phyloP scores from a whole-genome alignment of 2,329 filamentous ascomycete species.

The Penicillium olsonii region DNA sequence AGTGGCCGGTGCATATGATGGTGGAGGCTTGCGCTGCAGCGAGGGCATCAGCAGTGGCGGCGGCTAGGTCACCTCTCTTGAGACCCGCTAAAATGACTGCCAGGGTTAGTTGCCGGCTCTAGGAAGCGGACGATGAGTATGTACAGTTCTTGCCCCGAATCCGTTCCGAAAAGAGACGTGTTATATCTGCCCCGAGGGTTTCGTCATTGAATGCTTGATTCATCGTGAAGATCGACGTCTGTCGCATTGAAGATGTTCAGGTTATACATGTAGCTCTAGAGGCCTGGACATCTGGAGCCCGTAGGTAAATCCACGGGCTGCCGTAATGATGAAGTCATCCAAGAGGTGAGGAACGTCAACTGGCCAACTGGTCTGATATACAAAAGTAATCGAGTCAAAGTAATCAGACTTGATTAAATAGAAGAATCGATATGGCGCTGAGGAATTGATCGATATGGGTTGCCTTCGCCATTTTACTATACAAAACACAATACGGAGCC shows the following conservation, averaged over 20 bases:
- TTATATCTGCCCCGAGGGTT: conserved; percentile 34
- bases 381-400: too few relatives aligned
- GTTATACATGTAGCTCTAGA: too few relatives aligned
- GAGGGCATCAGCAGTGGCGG: conserved; percentile 29
- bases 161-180: conserved; percentile 27
- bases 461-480: conserved; percentile 8
- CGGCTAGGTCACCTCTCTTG: conserved; percentile 25
- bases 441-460: not conserved
- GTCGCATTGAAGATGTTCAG: too few relatives aligned
- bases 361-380: too few relatives aligned
- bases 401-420: too few relatives aligned
- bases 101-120: not conserved
- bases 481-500: conserved; percentile 10
- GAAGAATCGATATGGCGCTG: too few relatives aligned
- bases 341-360: too few relatives aligned
- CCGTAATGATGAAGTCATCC: too few relatives aligned
- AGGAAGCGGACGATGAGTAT: not conserved
- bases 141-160: conserved; percentile 35
- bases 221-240: conserved; percentile 10
- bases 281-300: too few relatives aligned
- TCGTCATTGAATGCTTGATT: conserved; percentile 22
- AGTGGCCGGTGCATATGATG: conserved; percentile 32
- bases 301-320: too few relatives aligned
- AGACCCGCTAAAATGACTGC: conserved; percentile 32
- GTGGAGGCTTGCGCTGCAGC: conserved; percentile 28